Evolutionary conservation across 2,329 filamentous ascomycete species (phyloP), one percentile per base, ranked within the genome.

Genomic region (Ascochyta pisi): DNA sequence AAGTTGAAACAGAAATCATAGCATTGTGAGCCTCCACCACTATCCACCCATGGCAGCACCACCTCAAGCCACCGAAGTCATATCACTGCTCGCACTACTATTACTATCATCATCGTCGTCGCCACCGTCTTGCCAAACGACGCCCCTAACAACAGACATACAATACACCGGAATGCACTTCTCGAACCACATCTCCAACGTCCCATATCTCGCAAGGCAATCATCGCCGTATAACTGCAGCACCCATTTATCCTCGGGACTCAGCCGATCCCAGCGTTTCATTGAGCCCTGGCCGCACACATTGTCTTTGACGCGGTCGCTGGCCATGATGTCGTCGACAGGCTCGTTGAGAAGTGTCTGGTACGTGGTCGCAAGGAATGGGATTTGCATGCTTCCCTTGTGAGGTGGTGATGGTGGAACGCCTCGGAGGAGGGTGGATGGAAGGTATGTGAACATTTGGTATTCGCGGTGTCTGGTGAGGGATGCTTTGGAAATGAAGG

Each of bases 221-320:
- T 71, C 69, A 6, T 70, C 69, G 1, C 58, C 62, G 39, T 73
- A 72, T 56, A 73, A 43, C 34, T 65, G 55, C 49, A 73, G n/a
- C 23, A 64, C 59, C 68, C 70, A 72, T 26, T 38, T 60, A 1
- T 73, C 58, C 53, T 68, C 63, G 2, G n/a, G 38, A 8, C 53
- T 60, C 39, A 67, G 10, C 5, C 41, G 29, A 1, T 41, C 41
- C 62, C 60, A 68, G 2, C 37, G 12, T 45, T 54, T 62, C 55
- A 61, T 64, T 5, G 46, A 48, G 3, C 47, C 43, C 10, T 39
- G 45, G 1, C 50, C 47, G 1, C 41, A 24, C 1, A 68, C 55
- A 10, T 62, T 43, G 0, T 65, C 50, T 2, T 7, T 43, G 13
- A 68, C 46, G 24, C 54, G 58, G 2, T 57, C 49, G 0, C 48